Evolutionary conservation across 1,284 basidiomycete species (phyloP), one percentile per base, ranked within the genome.

Genomic region (Athelia sp.): DNA sequence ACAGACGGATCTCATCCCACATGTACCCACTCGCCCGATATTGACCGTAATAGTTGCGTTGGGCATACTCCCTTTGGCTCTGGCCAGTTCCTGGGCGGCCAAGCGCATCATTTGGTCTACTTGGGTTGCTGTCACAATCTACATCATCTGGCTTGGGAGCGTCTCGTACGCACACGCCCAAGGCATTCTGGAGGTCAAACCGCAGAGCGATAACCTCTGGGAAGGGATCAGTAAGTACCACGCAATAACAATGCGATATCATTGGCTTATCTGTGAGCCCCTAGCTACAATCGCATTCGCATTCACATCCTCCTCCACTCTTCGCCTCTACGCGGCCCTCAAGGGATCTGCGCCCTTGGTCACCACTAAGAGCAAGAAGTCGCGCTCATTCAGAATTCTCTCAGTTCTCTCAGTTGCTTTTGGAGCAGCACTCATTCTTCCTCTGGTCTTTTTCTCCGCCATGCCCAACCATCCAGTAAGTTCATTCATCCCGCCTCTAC

Each of bases 291-390:
- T 74, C 24, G 76, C 79, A 4, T 87, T 88, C 58, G 70, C 80
- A 13, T 87, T 86, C 57, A 73, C 80, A 15, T 81, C 85, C 1
- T 69, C 78, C 8, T 76, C 77, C 51, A 83, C 84, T 3, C 69
- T 87, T 9, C 76, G 83, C 11, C 62, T 88, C 47, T 85, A 84
- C 54, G 72, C 78, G 36, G 78, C 83, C 3, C 61, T 87, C 42
- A 74, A 75, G 51, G 74, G 74, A 23, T 66, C 70, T 13, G 64
- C 67, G 34, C 59, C 68, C 8, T 57, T 59, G 2, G 49, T 72
- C 18, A 62, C 65, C 17, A 68, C 71, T 14, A 81, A 79, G 62
- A 69, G 72, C 45, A 68, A 73, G 11, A 71, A 70, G 35, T 69
- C 72, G 36, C 75, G 69, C 43, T 84, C 81, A 2, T 87, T 87